Percentiles rank a stretch among this genome's conserved stretches.
Evolutionary conservation across 441 rosid genomes (phyloP).

Genomic region (Arabidopsis hybrid): DNA sequence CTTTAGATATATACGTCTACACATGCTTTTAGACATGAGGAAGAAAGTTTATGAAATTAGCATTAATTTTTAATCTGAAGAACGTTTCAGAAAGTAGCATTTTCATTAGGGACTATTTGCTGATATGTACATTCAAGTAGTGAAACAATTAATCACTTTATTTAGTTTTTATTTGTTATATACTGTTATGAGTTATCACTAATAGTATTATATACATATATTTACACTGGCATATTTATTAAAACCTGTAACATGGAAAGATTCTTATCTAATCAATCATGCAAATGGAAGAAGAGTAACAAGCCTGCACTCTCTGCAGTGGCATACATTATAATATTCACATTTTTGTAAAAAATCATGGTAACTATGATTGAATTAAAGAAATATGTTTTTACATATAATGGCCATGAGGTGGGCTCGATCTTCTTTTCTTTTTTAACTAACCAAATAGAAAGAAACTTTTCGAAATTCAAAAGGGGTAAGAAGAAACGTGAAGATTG

Average conservation of each 20-base stretch:
- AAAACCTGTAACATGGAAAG: constrained; percentile 70
- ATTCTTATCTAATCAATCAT: constrained; percentile 68
- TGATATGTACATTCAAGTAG: not conserved
- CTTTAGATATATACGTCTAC: not conserved
- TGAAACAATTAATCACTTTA: not conserved
- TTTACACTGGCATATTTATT: constrained; percentile 27
- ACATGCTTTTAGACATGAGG: not conserved
- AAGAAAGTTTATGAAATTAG: not conserved
- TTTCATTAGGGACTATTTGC: not conserved
- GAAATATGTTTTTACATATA: constrained; percentile 9
- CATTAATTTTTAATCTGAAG: not conserved
- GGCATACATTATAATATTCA: constrained; percentile 13
- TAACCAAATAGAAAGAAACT: constrained; percentile 21
- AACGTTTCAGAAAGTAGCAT: not conserved
- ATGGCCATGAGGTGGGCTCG: constrained; percentile 40
- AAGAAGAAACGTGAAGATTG: constrained; percentile 46
- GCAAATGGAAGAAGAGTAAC: constrained; percentile 49
- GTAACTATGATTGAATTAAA: constrained; percentile 3
- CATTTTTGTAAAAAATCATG: constrained; percentile 13
- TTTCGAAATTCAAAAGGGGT: constrained; percentile 25
- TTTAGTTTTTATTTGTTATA: constrained; percentile 4
- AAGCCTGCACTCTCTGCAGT: constrained; percentile 44
- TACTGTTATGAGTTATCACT: constrained; percentile 5
- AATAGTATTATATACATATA: not conserved
- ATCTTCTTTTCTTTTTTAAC: not conserved